Percentiles rank a stretch among this genome's conserved stretches.
phyloP scores from a whole-genome alignment of 2,329 filamentous ascomycete genomes.

The Pochonia chlamydosporia region DNA sequence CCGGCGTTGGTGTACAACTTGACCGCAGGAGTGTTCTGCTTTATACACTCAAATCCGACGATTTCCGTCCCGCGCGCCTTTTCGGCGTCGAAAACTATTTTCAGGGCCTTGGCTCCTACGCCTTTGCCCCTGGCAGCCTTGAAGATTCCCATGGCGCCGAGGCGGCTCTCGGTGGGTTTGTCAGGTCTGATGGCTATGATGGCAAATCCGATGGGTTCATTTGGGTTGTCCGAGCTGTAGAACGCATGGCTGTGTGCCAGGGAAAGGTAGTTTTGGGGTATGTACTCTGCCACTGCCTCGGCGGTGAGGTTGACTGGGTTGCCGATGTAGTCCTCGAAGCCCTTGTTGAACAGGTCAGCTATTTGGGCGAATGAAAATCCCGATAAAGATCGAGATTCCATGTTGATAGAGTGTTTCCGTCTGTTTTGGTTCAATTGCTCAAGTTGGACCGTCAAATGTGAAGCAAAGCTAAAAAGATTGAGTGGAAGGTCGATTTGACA shows the following conservation, averaged over 20 bases:
- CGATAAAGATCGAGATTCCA: slow-evolving; percentile 7
- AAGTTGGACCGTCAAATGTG: no score
- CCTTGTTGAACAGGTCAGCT: slow-evolving; percentile 10
- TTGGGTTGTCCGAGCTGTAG: slow-evolving; percentile 1
- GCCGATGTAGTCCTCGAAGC: slow-evolving; percentile 14
- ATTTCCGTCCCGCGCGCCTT: slow-evolving; percentile 7
- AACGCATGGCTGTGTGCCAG: slow-evolving; percentile 9
- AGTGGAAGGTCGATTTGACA: no score
- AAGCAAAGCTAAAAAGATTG: no score
- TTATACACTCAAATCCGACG: slow-evolving; percentile 17
- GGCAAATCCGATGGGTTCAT: slow-evolving; percentile 13
- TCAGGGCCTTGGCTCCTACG: slow-evolving; percentile 9
- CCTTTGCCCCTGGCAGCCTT: slow-evolving; percentile 11
- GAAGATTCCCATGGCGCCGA: slow-evolving; percentile 15
- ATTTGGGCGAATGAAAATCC: slow-evolving; percentile 5
- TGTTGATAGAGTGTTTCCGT: neutral
- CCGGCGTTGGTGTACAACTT: slow-evolving; percentile 14
- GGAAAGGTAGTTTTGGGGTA: slow-evolving; percentile 8
- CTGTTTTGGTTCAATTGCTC: no score
- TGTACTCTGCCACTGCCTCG: slow-evolving; percentile 5
- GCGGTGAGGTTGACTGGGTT: slow-evolving; percentile 4
- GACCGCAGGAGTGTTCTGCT: slow-evolving; percentile 11
- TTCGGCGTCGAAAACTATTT: slow-evolving; percentile 8
- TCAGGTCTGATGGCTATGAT: slow-evolving; percentile 14
- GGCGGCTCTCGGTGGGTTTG: slow-evolving; percentile 12